Conservation (phyloP, 2,329 filamentous ascomycete species). For the Arthrinium puccinioides region DNA sequence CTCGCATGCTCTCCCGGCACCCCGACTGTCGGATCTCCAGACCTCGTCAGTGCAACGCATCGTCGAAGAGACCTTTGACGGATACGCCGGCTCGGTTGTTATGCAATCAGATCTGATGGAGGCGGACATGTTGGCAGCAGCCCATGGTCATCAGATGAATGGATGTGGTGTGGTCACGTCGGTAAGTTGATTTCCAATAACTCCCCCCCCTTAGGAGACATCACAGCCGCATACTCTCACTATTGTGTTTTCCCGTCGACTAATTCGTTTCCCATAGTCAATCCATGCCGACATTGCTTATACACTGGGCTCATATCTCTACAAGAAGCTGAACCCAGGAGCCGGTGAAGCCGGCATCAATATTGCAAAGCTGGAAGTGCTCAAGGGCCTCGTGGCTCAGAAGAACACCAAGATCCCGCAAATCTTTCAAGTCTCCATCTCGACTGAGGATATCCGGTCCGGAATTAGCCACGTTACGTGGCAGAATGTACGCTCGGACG, state of each 20-base stretch:
- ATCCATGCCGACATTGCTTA: slow-evolving; percentile 57
- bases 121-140: slow-evolving; percentile 24
- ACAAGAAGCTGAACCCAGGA: slow-evolving; percentile 39
- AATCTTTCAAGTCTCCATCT: slow-evolving; percentile 5
- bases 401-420: not conserved
- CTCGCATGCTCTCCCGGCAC: slow-evolving; percentile 6
- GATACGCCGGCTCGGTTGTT: slow-evolving; percentile 15
- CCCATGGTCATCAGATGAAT: slow-evolving; percentile 33
- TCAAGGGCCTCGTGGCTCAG: slow-evolving; percentile 52
- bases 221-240: not conserved
- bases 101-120: slow-evolving; percentile 30
- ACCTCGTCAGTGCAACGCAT: slow-evolving; percentile 29
- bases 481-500: slow-evolving; percentile 29
- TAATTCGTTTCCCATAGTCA: slow-evolving; percentile 13
- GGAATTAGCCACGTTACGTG: slow-evolving; percentile 35
- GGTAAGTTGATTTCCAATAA: not conserved
- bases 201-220: slow-evolving; percentile 25
- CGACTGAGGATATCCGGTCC: slow-evolving; percentile 34
- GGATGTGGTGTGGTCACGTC: slow-evolving; percentile 27
- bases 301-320: slow-evolving; percentile 54
- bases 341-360: slow-evolving; percentile 12
- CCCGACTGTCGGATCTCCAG: slow-evolving; percentile 4
- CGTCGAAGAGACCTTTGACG: slow-evolving; percentile 21
- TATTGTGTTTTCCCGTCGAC: no score
- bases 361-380: slow-evolving; percentile 23